Evolutionary conservation across 768 basidiomycete genomes (phyloP).

Genomic region (Hericium rajendrae): DNA sequence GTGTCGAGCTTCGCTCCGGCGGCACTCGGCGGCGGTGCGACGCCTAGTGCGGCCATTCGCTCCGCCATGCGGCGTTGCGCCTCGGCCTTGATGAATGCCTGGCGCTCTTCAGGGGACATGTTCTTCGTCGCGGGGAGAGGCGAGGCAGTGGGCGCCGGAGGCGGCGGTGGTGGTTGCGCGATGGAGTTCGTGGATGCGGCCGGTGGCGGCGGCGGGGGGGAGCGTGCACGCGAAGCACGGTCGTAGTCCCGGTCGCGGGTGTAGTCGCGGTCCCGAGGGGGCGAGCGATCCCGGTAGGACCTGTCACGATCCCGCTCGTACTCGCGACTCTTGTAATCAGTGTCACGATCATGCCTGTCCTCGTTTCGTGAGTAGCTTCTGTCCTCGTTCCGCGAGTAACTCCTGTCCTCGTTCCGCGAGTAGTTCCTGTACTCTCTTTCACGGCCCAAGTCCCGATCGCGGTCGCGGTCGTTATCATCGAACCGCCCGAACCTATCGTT

Average conservation of each 20-base stretch:
- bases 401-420: slow-evolving; percentile 27
- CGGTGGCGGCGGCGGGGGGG: slow-evolving; percentile 40
- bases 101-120: slow-evolving; percentile 80
- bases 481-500: slow-evolving; percentile 75
- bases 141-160: slow-evolving; percentile 45
- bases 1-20: slow-evolving; percentile 54
- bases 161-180: slow-evolving; percentile 37
- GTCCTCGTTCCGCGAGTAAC: slow-evolving; percentile 28
- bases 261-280: slow-evolving; percentile 29
- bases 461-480: slow-evolving; percentile 36
- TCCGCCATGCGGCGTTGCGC: slow-evolving; percentile 77
- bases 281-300: slow-evolving; percentile 34
- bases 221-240: slow-evolving; percentile 30
- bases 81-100: slow-evolving; percentile 67
- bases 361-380: slow-evolving; percentile 23
- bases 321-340: slow-evolving; percentile 29
- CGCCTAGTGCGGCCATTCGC: slow-evolving; percentile 78
- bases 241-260: slow-evolving; percentile 26
- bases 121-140: slow-evolving; percentile 54
- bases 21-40: slow-evolving; percentile 33
- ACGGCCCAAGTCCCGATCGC: slow-evolving; percentile 16
- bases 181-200: slow-evolving; percentile 30
- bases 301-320: slow-evolving; percentile 26
- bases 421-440: slow-evolving; percentile 22
- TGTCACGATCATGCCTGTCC: slow-evolving; percentile 28